Percentiles rank a stretch among this genome's conserved stretches.
Conservation (phyloP, 495 filamentous ascomycete genomes). For the Tuber melanosporum region DNA sequence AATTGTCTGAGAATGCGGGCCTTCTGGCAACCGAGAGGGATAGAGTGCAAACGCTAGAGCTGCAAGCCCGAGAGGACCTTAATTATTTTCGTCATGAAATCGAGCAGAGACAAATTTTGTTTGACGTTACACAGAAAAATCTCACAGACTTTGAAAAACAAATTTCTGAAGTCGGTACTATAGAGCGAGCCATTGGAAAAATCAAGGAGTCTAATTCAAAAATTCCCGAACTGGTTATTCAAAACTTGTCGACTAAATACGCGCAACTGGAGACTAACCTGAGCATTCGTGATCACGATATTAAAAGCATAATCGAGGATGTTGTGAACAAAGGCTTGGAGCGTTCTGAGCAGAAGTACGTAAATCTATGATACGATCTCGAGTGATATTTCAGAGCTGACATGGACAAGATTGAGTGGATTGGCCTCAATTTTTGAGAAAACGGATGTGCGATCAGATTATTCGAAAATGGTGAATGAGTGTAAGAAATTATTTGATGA, state of each 20-base stretch:
- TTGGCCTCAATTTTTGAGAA: neutral
- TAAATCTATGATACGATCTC: neutral
- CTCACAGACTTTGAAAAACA: neutral
- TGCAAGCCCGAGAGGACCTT: conserved; percentile 25
- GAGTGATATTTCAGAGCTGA: neutral
- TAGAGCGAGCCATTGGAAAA: neutral
- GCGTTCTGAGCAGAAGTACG: neutral
- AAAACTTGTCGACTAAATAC: neutral
- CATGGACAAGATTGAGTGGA: neutral
- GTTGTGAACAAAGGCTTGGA: neutral
- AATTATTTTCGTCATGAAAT: neutral
- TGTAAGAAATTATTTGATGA: conserved; percentile 3
- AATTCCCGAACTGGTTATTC: neutral
- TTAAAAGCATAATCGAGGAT: neutral
- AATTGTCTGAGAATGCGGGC: conserved; percentile 33
- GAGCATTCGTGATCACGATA: neutral
- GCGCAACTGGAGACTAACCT: neutral
- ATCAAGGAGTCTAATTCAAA: neutral
- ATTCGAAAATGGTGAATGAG: neutral
- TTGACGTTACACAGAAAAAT: neutral
- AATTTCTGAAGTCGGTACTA: neutral
- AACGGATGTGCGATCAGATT: neutral
- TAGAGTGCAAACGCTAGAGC: conserved; percentile 33
- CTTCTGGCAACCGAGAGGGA: conserved; percentile 35
- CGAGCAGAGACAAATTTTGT: neutral